Evolutionary conservation across 2,329 filamentous ascomycete genomes (phyloP), one percentile per base, ranked within the genome.

Genomic region (Botrytis sinoallii): DNA sequence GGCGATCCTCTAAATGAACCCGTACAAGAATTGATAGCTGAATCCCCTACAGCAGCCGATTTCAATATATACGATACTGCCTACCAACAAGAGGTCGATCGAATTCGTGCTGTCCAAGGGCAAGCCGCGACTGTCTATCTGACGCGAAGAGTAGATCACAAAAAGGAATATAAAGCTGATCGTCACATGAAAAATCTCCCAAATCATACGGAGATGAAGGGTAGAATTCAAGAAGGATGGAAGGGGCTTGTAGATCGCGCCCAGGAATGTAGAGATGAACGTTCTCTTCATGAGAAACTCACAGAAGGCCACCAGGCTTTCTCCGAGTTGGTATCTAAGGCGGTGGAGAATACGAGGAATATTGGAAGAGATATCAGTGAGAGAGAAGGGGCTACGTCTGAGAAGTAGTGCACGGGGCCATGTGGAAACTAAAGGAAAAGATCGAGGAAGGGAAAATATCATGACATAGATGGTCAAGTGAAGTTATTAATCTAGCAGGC

Each of bases 21-120:
- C 22, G 82, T 82, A 4, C 73, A 77, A 55, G 82, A 86, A 35
- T 81, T 91, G 7, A 90, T 97, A 59, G 93, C 93, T 44, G 94
- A 97, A 82, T 97, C 93, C 1, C 95, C 95, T 4, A 91, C 91
- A 0, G 92, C 91, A 1, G 92, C 93, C 9, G 94, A 97, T 75
- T 93, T 93, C 78, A 91, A 96, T 80, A 91, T 98, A 74, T 98
- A 97, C 81, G 93, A 97, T 81, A 89, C 88, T 0, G 95, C 95
- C 0, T 98, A 97, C 81, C 90, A 93, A 79, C 89, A 92, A 75
- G 93, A 98, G 83, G 88, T 96, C 42, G 88, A 92, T 74, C 88
- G 91, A 25, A 95, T 98, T 78, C 83, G 88, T 44, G 82, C 84
- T 76, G 80, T 83, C 75, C 79, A 85, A 77, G 84, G 85, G 73